Percentiles rank a stretch among this genome's conserved stretches.
phyloP scores from a whole-genome alignment of 2,329 filamentous ascomycete species.

The Aspergillus sclerotialis region DNA sequence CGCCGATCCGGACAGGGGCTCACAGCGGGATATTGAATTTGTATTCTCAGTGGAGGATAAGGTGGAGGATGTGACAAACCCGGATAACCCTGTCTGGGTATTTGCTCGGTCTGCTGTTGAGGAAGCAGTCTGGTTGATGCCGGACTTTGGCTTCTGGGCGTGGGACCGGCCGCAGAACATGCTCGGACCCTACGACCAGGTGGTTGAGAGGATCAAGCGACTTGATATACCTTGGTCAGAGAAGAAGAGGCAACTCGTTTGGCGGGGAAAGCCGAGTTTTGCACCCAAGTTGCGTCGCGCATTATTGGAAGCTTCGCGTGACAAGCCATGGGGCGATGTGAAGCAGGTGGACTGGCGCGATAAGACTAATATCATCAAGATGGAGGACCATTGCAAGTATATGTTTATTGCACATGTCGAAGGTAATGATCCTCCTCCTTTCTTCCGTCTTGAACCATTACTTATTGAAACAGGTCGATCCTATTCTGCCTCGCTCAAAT shows the following conservation, averaged over 20 bases:
- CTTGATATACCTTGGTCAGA: constrained; percentile 23
- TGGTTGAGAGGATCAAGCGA: constrained; percentile 24
- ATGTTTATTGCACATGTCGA: constrained; percentile 49
- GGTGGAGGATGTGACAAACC: constrained; percentile 35
- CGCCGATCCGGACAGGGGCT: constrained; percentile 24
- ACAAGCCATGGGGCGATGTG: constrained; percentile 43
- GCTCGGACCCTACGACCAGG: constrained; percentile 31
- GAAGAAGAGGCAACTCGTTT: constrained; percentile 40
- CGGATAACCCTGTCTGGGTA: constrained; percentile 35
- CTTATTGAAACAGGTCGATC: constrained; percentile 20
- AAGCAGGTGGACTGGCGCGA: constrained; percentile 34
- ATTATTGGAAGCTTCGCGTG: constrained; percentile 32
- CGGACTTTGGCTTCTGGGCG: constrained; percentile 47
- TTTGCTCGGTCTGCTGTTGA: constrained; percentile 34
- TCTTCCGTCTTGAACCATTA: background rate
- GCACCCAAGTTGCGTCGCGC: constrained; percentile 34
- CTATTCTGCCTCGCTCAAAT: constrained; percentile 44
- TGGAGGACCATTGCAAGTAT: constrained; percentile 48
- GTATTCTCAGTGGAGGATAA: constrained; percentile 38
- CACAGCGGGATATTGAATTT: constrained; percentile 42
- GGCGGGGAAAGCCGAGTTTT: constrained; percentile 42
- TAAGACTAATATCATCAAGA: constrained; percentile 38
- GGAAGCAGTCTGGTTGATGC: constrained; percentile 43
- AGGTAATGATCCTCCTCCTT: constrained; percentile 24
- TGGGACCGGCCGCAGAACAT: constrained; percentile 35